Evolutionary conservation across 164 flowering plant species (phyloP).

Genomic region (Pachysandra terminalis): DNA sequence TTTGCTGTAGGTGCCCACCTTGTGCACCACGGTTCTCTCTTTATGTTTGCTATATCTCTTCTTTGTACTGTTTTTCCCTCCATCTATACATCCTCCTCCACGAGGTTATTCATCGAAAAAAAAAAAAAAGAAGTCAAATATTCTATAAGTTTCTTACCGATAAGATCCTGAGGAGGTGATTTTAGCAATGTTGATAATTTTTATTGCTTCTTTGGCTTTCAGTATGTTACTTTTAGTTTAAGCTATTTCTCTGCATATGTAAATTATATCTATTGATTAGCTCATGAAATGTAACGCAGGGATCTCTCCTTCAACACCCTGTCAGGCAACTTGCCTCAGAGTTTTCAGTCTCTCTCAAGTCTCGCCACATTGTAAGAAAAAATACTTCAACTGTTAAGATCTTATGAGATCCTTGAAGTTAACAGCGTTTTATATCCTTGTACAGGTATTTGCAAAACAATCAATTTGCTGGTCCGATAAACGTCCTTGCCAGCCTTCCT

Average conservation of each 20-base stretch:
- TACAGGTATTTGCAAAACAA: conserved; percentile 72
- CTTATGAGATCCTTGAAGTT: conserved; percentile 7
- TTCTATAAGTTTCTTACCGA: not conserved
- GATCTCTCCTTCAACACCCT: conserved; percentile 70
- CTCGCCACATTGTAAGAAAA: conserved; percentile 54
- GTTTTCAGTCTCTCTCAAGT: conserved; percentile 60
- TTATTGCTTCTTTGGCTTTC: not conserved
- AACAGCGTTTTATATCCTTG: conserved; percentile 7
- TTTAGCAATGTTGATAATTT: not conserved
- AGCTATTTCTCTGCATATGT: not conserved
- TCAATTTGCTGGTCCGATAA: conserved; percentile 61
- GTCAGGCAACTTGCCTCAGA: conserved; percentile 66
- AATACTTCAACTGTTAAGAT: not conserved
- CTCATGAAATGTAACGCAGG: conserved; percentile 40
- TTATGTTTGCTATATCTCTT: too few species aligned
- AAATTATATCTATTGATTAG: conserved; percentile 4
- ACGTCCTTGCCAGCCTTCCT: conserved; percentile 52
- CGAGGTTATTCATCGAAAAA: too few species aligned
- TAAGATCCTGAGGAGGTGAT: not conserved
- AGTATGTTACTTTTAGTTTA: not conserved
- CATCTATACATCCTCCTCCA: too few species aligned
- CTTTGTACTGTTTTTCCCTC: too few species aligned
- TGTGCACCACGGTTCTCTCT: too few species aligned
- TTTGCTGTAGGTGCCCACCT: too few species aligned
- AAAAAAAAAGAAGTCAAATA: too few species aligned